Percentiles rank a stretch among this genome's conserved stretches.
Evolutionary conservation across 139 green algal species (phyloP).

Genomic region (Closterium sp.): DNA sequence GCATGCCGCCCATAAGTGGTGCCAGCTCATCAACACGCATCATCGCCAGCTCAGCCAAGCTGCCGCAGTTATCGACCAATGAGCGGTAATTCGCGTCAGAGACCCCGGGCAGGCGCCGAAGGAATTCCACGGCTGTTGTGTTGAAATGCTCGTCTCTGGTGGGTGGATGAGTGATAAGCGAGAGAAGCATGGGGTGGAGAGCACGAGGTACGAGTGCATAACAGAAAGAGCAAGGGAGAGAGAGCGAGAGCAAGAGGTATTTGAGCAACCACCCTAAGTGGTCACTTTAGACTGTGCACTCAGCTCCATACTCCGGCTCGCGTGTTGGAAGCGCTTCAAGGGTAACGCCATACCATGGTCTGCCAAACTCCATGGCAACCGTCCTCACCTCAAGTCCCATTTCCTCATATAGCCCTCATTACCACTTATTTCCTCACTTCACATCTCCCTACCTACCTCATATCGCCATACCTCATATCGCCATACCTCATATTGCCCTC

Average conservation of each 20-base stretch:
- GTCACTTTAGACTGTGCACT: too few species aligned
- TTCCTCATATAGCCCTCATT: neutral
- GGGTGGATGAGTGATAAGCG: neutral
- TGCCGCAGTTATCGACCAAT: slow-evolving; percentile 62
- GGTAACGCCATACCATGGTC: too few species aligned
- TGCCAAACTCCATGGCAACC: neutral
- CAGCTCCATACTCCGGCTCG: too few species aligned
- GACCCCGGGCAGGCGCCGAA: slow-evolving; percentile 78
- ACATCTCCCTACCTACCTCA: neutral
- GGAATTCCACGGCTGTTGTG: slow-evolving; percentile 55
- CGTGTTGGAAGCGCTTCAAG: too few species aligned
- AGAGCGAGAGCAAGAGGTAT: neutral
- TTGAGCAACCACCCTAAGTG: too few species aligned
- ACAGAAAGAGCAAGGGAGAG: neutral
- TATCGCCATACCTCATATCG: neutral
- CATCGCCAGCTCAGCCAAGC: slow-evolving; percentile 68
- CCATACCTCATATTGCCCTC: too few species aligned
- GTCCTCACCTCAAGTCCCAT: neutral
- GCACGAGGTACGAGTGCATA: neutral
- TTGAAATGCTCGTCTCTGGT: slow-evolving; percentile 43
- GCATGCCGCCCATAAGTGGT: slow-evolving; percentile 39
- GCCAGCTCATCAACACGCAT: slow-evolving; percentile 59
- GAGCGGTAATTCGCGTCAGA: slow-evolving; percentile 74
- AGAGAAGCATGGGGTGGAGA: neutral
- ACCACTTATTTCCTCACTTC: neutral